Evolutionary conservation across 2,329 filamentous ascomycete genomes (phyloP).

Genomic region (Zymoseptoria tritici): DNA sequence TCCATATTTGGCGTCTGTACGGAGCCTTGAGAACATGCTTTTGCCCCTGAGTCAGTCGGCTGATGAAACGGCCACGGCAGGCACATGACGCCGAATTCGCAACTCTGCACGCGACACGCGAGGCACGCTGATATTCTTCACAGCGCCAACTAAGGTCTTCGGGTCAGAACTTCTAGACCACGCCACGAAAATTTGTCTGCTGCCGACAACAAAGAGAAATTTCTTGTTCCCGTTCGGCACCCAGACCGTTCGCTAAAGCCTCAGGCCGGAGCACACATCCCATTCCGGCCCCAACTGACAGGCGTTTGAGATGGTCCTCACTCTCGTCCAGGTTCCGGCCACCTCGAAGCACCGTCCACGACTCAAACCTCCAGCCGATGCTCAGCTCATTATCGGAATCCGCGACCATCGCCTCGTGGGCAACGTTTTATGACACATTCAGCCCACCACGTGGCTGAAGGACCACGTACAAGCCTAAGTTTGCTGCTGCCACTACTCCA

Average conservation of each 20-base stretch:
- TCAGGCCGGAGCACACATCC: background rate
- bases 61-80: background rate
- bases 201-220: background rate
- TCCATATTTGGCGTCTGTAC: background rate
- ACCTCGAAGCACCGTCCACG: background rate
- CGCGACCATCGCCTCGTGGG: background rate
- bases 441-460: background rate
- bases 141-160: no score
- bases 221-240: background rate
- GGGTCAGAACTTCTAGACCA: no score
- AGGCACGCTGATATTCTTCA: background rate
- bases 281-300: background rate
- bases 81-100: background rate
- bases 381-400: background rate
- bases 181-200: no score
- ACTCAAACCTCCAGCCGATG: background rate
- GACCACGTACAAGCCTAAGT: background rate
- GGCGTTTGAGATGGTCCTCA: background rate
- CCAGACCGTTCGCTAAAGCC: background rate
- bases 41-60: background rate
- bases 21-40: background rate
- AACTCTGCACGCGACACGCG: background rate
- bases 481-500: background rate
- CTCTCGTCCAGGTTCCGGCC: background rate
- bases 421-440: background rate